These are phyloP conservation scores for Aureobasidium leucospermi DNA, from an alignment of 2,329 filamentous ascomycete species.

Conservation along the genomic window DNA sequence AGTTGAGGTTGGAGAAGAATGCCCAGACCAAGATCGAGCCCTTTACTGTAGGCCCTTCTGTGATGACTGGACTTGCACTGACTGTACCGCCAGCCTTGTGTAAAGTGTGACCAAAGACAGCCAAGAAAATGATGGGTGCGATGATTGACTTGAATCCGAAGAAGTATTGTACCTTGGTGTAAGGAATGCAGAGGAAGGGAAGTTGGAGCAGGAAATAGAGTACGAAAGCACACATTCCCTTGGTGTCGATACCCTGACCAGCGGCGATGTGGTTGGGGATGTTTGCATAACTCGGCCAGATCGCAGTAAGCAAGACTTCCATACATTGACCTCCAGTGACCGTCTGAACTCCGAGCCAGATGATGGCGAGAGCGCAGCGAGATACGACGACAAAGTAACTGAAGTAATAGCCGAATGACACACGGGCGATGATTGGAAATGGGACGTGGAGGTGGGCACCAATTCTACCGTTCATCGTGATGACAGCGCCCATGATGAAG, in stretches of 20 bases:
- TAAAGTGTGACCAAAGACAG: slow-evolving; percentile 18
- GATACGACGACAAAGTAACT: slow-evolving; percentile 49
- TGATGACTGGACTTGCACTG: slow-evolving; percentile 18
- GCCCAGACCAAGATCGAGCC: slow-evolving; percentile 23
- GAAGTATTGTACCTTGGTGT: slow-evolving; percentile 19
- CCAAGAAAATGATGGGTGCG: slow-evolving; percentile 19
- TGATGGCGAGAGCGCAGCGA: slow-evolving; percentile 45
- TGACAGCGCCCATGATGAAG: slow-evolving; percentile 17
- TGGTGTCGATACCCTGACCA: slow-evolving; percentile 33
- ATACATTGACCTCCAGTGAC: slow-evolving; percentile 53
- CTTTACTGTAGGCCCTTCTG: slow-evolving; percentile 19
- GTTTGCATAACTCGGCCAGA: slow-evolving; percentile 41
- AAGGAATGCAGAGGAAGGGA: slow-evolving; percentile 21
- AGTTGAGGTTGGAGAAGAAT: slow-evolving; percentile 26
- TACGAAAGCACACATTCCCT: slow-evolving; percentile 36
- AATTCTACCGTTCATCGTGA: slow-evolving; percentile 48
- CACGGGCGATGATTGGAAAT: slow-evolving; percentile 48
- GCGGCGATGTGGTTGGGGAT: slow-evolving; percentile 33
- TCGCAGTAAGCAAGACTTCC: slow-evolving; percentile 45
- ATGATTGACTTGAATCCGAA: slow-evolving; percentile 20
- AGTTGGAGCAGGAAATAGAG: slow-evolving; percentile 25
- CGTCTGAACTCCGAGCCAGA: slow-evolving; percentile 47
- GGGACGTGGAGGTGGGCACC: slow-evolving; percentile 45
- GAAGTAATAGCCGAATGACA: slow-evolving; percentile 51
- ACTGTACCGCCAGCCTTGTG: slow-evolving; percentile 18